Base-by-base conservation (phyloP, 805 yeast genomes). In the Maudiozyma pseudohumilis region DNA sequence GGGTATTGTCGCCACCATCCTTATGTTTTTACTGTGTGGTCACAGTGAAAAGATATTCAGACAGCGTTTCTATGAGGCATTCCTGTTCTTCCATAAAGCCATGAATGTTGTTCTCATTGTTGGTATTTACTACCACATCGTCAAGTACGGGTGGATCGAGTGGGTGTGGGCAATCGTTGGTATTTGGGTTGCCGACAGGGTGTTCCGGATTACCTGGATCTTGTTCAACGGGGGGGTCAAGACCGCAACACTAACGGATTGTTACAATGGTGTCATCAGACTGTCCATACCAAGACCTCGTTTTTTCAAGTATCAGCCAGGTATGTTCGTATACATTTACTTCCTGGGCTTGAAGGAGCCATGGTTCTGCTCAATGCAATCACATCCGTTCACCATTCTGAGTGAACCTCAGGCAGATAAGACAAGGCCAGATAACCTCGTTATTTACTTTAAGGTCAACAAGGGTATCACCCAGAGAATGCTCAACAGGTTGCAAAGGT, bases 361-460 rank as follows among this genome's bases (percentile, higher is more conserved):
- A 54, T 78, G 79, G 77, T 50, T 49, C 38, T 51, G 49, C 24
- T 42, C 49, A 12, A 52, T 53, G 40, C 85, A 80, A 53, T 72
- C 80, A 4, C 87, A 81, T 54, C 89, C 89, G 4, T 80, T 83
- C 59, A 77, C 88, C 1, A 56, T 73, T 6, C 60, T 72, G 35
- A 59, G 71, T 4, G 55, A 55, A 6, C 55, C 59, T 2, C 56
- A 61, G 31, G 60, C 61, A 27, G 60, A 63, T 42, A 56, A 59
- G 32, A 50, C 27, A 6, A 40, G 48, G 20, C 32, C 46, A 11
- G 41, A 42, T 20, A 40, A 42, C 18, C 17, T 74, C 8, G 57
- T 63, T 2, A 58, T 72, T 34, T 67, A 62, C 45, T 65, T 73
- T 48, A 74, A 70, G 49, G 69, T 68, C 15, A 74, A 75, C 53